Evolutionary conservation across 192 early-diverging fungal species (phyloP), one percentile per base, ranked within the genome.

Genomic region (Anaeromyces robustus): DNA sequence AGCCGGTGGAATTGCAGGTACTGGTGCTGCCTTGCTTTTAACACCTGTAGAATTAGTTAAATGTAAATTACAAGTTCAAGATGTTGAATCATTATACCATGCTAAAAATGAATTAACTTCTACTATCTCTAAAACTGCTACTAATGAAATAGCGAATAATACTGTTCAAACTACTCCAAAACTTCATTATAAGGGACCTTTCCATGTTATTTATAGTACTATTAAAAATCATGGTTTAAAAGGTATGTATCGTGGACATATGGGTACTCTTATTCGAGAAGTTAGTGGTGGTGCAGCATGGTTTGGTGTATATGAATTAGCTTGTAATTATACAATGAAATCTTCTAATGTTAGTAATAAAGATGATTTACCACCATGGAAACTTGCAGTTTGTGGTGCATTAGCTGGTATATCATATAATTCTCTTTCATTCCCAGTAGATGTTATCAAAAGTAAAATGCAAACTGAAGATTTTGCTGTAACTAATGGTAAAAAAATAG

Each of bases 21-120:
- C 93, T 12, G 88, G 93, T 41, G 94, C 94, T 14, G 95, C 95
- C 1, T 87, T 97, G 82, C 90, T 98, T 13, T 87, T 99, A 14
- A 97, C 97, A 5, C 97, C 97, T 0, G 90, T 97, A 12, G 97
- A 99, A 87, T 87, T 99, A 32, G 90, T 99, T 80, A 99, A 99
- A 83, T 99, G 97, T 87, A 93, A 95, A 82, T 86, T 99, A 80
- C 97, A 99, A 86, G 95, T 98, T 0, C 94, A 96, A 81, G 92
- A 93, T 77, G 86, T 91, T 78, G 83, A 41, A 43, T 4, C 43
- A n/a, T 52, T 85, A 29, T 59, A 83, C 84, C 78, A 52, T 79
- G 39, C 29, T 30, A 29, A 26, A 17, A 16, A 17, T 22, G 28
- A 29, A 29, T 16, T 12, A 28, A 26, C 79, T 26, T 16, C 79